Evolutionary conservation across 164 flowering plant species (phyloP).

Genomic region (Litsea cubeba): DNA sequence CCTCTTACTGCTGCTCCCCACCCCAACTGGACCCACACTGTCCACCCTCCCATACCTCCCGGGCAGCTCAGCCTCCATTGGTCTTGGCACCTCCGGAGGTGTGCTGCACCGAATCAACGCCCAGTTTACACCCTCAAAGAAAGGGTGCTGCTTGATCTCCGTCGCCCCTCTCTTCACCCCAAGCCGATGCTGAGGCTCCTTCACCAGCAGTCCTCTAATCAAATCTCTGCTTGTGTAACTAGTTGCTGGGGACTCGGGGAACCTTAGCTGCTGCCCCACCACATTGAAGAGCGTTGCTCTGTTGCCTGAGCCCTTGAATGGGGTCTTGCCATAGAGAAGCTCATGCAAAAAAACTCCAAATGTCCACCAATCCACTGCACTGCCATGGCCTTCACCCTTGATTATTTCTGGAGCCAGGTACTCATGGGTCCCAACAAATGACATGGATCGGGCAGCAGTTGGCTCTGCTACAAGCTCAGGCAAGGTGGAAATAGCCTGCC

Average conservation of each 20-base stretch:
- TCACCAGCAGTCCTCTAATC: constrained; percentile 63
- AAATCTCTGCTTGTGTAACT: constrained; percentile 61
- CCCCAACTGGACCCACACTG: constrained; percentile 27
- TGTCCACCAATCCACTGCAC: constrained; percentile 94
- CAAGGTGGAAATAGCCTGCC: constrained; percentile 28
- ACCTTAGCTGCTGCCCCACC: constrained; percentile 67
- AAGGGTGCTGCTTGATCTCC: constrained; percentile 82
- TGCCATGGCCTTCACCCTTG: constrained; percentile 82
- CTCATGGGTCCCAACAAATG: constrained; percentile 79
- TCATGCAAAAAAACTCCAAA: constrained; percentile 81
- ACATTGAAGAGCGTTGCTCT: constrained; percentile 80
- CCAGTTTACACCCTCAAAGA: constrained; percentile 86
- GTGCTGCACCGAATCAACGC: constrained; percentile 78
- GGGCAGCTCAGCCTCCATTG: constrained; percentile 44
- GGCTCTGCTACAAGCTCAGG: constrained; percentile 89
- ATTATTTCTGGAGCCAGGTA: constrained; percentile 74
- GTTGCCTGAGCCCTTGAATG: constrained; percentile 79
- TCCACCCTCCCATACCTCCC: constrained; percentile 42
- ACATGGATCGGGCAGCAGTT: constrained; percentile 77
- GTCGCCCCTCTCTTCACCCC: constrained; percentile 87
- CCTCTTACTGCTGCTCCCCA: constrained; percentile 48
- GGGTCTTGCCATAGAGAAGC: constrained; percentile 66
- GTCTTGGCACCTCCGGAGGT: constrained; percentile 72
- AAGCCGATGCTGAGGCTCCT: constrained; percentile 70
- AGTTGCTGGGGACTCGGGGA: constrained; percentile 67